phyloP scores from a whole-genome alignment of 345 rosid species.

The Jatropha curcas region DNA sequence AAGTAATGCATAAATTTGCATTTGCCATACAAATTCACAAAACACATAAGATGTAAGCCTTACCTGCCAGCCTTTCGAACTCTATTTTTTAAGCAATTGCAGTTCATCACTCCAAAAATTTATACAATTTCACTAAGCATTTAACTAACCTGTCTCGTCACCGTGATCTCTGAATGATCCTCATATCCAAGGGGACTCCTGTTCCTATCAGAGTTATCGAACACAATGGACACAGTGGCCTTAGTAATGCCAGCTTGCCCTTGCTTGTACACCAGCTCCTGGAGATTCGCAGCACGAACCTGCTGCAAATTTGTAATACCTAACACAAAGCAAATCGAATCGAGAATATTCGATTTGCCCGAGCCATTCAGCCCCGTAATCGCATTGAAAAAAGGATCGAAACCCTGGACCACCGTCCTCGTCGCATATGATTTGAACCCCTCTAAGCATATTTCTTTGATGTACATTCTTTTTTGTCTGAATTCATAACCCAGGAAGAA shows the following conservation, averaged over 20 bases:
- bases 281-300: slow-evolving; percentile 94
- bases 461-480: slow-evolving; percentile 51
- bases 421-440: slow-evolving; percentile 98
- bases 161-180: slow-evolving; percentile 80
- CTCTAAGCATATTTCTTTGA: slow-evolving; percentile 88
- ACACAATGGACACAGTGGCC: slow-evolving; percentile 86
- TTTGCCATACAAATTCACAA: not conserved
- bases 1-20: not conserved
- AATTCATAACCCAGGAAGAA: slow-evolving; percentile 12
- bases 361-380: slow-evolving; percentile 96
- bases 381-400: slow-evolving; percentile 92
- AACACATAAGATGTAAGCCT: not conserved
- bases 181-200: slow-evolving; percentile 92
- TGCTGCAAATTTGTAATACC: slow-evolving; percentile 99
- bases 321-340: slow-evolving; percentile 92
- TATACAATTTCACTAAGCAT: not conserved
- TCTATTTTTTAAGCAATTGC: not conserved
- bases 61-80: not conserved
- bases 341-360: slow-evolving; percentile 98
- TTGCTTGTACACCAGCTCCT: slow-evolving; percentile 98
- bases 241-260: slow-evolving; percentile 99
- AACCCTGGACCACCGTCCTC: slow-evolving; percentile 87
- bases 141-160: slow-evolving; percentile 76
- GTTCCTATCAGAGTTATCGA: slow-evolving; percentile 77
- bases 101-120: not conserved